Evolutionary conservation across 73 alveolate species (phyloP), one percentile per base, ranked within the genome.

Genomic region (Effrenium voratum): DNA sequence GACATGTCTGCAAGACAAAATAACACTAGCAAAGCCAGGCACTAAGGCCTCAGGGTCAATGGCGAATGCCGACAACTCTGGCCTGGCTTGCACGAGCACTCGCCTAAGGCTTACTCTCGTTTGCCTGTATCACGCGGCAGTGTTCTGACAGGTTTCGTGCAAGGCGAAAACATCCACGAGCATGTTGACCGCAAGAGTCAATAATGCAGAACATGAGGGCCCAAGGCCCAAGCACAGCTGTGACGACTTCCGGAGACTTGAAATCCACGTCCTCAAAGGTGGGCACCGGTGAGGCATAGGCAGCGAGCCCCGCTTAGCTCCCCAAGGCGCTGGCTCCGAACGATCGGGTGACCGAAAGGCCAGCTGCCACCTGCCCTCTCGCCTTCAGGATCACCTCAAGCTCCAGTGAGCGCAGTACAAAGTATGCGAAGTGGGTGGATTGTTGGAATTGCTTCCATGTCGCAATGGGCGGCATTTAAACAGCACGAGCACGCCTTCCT

Each of bases 341-440:
- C 52, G 93, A 84, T 16, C 93, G 93, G 10, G 93, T 84, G 19
- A 84, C 93, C 12, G 81, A 55, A n/a, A 84, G 79, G 68, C 93
- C 93, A 2, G 93, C 93, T 19, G 93, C 93, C 49, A 84, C 93
- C 32, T 84, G 93, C 32, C 93, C 93, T 2, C 93, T 79, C n/a
- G 93, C 50, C 38, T 84, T 84, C 93, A 84, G 79, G 59, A 84
- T 84, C 41, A 83, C 93, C 93, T 83, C 38, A 36, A 76, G 24
- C 12, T 28, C 80, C 41, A 34, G 80, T 28, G 40, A 66, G 72
- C 16, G 28, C 68, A 57, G 28, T 22, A 57, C 3, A 2, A 30
- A 57, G 28, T 22, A 57, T 57, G 16, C 72, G n/a, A 57, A 57
- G 40, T 57, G 43, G 43, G 57, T 15, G 81, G 81, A n/a, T n/a